Evolutionary conservation across 192 early-diverging fungal genomes (phyloP).

Genomic region (Coemansia sp.): DNA sequence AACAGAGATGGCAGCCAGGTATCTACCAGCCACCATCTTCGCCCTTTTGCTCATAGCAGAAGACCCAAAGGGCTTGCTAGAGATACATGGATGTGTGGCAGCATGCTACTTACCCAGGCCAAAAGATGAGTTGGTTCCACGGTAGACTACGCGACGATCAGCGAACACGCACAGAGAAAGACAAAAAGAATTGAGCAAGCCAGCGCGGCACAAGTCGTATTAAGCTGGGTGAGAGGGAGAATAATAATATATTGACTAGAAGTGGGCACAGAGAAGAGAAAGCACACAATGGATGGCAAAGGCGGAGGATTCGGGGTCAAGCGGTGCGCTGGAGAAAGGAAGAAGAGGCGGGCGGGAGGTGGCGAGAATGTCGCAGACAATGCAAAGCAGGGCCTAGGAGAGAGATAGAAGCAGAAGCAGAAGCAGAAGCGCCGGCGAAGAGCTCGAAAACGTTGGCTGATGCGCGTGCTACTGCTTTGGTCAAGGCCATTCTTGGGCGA

Average conservation of each 20-base stretch:
- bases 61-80: not conserved
- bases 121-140: conserved; percentile 1
- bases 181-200: not conserved
- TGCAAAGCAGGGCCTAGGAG: no score
- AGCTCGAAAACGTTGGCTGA: not conserved
- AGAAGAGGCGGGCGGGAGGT: not conserved
- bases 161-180: not conserved
- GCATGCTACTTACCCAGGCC: not conserved
- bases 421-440: not conserved
- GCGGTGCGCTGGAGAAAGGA: not conserved
- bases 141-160: conserved; percentile 1
- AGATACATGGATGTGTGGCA: no score
- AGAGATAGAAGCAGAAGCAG: not conserved
- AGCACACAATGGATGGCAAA: conserved; percentile 3
- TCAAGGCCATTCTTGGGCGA: not conserved
- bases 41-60: not conserved
- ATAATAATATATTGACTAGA: not conserved
- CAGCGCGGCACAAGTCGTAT: not conserved
- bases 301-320: not conserved
- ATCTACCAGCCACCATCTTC: no score
- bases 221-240: conserved; percentile 1
- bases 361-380: conserved; percentile 3
- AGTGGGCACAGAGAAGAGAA: not conserved
- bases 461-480: conserved; percentile 9
- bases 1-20: no score